Evolutionary conservation across 2,329 filamentous ascomycete genomes (phyloP).

Genomic region (Aureobasidium leucospermi): DNA sequence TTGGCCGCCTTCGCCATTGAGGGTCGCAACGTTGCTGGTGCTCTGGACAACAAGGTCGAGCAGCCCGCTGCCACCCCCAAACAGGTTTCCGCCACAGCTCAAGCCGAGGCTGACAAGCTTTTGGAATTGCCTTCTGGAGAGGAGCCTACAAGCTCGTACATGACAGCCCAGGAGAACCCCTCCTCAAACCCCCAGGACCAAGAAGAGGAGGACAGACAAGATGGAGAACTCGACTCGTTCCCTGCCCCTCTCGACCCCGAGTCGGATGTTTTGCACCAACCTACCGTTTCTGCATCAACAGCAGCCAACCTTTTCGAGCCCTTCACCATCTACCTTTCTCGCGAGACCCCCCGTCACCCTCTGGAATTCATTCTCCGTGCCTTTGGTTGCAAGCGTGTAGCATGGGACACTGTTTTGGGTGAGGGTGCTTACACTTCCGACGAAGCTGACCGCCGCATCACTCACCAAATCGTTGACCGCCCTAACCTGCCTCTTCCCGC

Average conservation of each 20-base stretch:
- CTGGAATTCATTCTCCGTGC: constrained; percentile 88
- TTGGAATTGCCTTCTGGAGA: constrained; percentile 20
- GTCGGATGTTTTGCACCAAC: constrained; percentile 80
- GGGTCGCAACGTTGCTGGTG: constrained; percentile 45
- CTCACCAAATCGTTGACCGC: constrained; percentile 91
- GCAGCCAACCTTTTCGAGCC: constrained; percentile 74
- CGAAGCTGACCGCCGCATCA: constrained; percentile 81
- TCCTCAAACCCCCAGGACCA: constrained; percentile 35
- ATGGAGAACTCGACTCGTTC: constrained; percentile 75
- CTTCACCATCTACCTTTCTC: constrained; percentile 85
- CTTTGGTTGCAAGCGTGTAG: constrained; percentile 92
- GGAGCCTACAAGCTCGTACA: constrained; percentile 18
- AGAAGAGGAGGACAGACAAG: constrained; percentile 27
- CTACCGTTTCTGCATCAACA: constrained; percentile 54
- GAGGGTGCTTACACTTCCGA: constrained; percentile 88
- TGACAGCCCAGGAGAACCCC: constrained; percentile 29
- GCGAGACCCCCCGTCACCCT: constrained; percentile 83
- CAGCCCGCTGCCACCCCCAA: constrained; percentile 16
- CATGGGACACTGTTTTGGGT: constrained; percentile 86
- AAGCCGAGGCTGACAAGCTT: constrained; percentile 42
- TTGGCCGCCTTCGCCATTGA: constrained; percentile 87
- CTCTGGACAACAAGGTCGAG: constrained; percentile 22
- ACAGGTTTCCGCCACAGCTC: constrained; percentile 33
- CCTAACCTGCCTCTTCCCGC: constrained; percentile 56
- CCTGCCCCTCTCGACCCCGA: constrained; percentile 68